Evolutionary conservation across 176 grass and related monocot genomes (phyloP), one percentile per base, ranked within the genome.

Genomic region (Cenchrus purpureus): DNA sequence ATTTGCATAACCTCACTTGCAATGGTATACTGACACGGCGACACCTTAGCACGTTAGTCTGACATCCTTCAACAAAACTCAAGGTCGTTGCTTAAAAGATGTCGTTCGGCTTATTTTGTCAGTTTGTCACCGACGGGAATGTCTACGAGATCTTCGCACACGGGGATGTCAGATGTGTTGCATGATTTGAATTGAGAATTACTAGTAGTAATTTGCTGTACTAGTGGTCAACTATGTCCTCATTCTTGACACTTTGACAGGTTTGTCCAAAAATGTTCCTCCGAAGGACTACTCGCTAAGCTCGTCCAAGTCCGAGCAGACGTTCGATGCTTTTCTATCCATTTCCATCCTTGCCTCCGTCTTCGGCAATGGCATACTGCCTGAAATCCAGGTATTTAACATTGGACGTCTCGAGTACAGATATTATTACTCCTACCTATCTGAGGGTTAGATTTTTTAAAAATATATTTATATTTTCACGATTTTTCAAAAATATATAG

Each of bases 321-420:
- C 86, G 50, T 91, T 94, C 15, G 79, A 95, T 80, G 89, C 86
- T 68, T 98, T 95, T 90, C 83, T 92, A 20, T 95, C 96, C 52
- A 94, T 98, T 79, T 94, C 93, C 59, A 98, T 98, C 79, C 87
- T 98, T 51, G 96, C 96, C 10, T 92, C 96, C 1, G 91, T 95
- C 72, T 95, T 94, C 53, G 96, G 96, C 32, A 98, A 98, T 10
- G 96, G 96, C 58, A 98, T 98, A 81, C 83, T 98, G 77, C 96
- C 96, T 43, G 96, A 98, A 90, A 98, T 98, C 51, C 96, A 98
- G 88, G 96, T 98, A 86, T 50, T 10, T 7, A 34, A 50, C 4
- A 57, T 40, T 77, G 40, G 13, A 59, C 9, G 6, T 58, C 78
- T 13, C 60, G 6, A 59, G 64, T 40, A 40, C 37, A 40, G 37